Percentiles rank a stretch among this genome's conserved stretches.
Conservation (phyloP, 768 basidiomycete species). For the Omphalotus guepiniiformis region DNA sequence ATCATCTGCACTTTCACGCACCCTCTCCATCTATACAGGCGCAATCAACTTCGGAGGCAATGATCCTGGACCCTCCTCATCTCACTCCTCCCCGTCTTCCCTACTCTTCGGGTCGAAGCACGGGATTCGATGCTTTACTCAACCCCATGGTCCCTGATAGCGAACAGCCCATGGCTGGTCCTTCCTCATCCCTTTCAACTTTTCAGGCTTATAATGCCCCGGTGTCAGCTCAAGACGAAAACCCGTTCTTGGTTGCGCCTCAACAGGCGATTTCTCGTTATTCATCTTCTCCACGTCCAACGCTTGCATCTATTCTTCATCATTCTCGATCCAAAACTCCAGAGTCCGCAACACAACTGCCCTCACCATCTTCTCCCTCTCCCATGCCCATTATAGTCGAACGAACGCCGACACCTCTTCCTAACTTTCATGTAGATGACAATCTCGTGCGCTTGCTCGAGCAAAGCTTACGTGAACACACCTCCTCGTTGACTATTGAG, state of each 20-base stretch:
- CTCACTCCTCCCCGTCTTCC: no score
- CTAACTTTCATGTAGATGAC: slow-evolving; percentile 70
- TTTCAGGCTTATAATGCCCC: background rate
- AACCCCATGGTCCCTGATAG: background rate
- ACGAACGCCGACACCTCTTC: slow-evolving; percentile 64
- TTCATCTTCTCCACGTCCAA: slow-evolving; percentile 5
- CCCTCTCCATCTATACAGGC: no score
- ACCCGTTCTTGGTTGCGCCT: slow-evolving; percentile 1
- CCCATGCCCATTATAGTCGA: slow-evolving; percentile 44
- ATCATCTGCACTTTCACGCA: no score
- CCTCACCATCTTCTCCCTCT: slow-evolving; percentile 18
- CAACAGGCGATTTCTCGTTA: background rate
- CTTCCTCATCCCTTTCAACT: background rate
- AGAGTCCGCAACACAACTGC: slow-evolving; percentile 14
- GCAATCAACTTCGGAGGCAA: no score
- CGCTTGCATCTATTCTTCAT: background rate
- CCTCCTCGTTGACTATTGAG: slow-evolving; percentile 68
- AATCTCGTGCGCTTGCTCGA: slow-evolving; percentile 45
- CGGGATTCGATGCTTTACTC: slow-evolving; percentile 10
- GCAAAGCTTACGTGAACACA: slow-evolving; percentile 45
- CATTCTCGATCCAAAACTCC: slow-evolving; percentile 11
- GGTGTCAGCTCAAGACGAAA: slow-evolving; percentile 1
- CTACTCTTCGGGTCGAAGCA: no score
- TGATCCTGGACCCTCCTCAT: slow-evolving; percentile 1
- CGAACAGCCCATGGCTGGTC: background rate